Base-by-base conservation (phyloP, 2,329 filamentous ascomycete genomes). In the Beauveria bassiana region DNA sequence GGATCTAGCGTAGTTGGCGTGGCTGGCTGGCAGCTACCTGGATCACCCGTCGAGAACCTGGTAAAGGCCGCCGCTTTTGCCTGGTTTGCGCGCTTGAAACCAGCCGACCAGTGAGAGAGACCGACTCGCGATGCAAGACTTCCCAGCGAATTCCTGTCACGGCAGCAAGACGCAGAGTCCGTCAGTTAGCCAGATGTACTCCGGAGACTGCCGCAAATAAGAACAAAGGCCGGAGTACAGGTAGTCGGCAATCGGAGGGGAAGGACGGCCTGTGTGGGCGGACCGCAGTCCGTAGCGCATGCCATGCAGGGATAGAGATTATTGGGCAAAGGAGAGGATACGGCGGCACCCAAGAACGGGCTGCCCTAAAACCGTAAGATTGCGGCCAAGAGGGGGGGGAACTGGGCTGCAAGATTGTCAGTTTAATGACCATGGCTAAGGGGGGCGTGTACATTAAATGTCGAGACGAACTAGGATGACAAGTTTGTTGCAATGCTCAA, bases 171-270 rank as follows among this genome's bases (percentile, higher is more conserved):
- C 5, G 34, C 34, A 38, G 34, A 38, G 12, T 38, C 34, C 14
- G 34, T 38, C 34, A 4, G 34, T 38, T 38, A 38, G 34, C 34
- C 14, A 38, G 14, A 38, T 38, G 34, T 38, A 16, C 12, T 38
- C 34, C 34, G 34, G 34, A 38, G 18, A 46, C 9, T 20, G 42
- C 40, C 3, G 24, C 38, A 20, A 28, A 42, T 43, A 10, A 57
- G n/a, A 22, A 24, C 34, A 45, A 43, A 31, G 47, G 24, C 34
- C 24, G 24, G 20, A 22, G 46, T n/a, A 34, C 18, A 26, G 18
- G 18, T 14, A 43, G 55, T 52, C 57, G 57, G 47, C 47, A 59
- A 52, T 59, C 57, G 57, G 57, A 59, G 38, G 14, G n/a, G 45
- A 26, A 38, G 4, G 45, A 26, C 56, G 4, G 49, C 38, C 38